Base-by-base conservation (phyloP, 176 grass and related monocot species). In the Avena eriantha region DNA sequence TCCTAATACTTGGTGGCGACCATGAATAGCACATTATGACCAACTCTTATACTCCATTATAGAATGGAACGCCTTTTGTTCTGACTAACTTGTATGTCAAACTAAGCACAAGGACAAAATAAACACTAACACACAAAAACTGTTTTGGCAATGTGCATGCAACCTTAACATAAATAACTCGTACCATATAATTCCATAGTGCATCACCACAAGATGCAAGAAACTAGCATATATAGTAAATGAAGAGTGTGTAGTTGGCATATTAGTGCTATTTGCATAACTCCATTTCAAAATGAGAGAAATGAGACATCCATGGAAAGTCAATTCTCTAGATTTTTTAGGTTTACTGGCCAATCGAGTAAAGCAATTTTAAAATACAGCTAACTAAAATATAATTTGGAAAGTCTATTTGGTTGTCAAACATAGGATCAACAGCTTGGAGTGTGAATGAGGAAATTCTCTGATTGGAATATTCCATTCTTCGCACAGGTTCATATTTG, bases 141-240 rank as follows among this genome's bases (percentile, higher is more conserved):
- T 46, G 34, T 19, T 75, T 68, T 57, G 33, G 2, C 0, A 68
- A 5, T 7, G 39, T 41, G 39, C 6, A 71, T 8, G 65, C 59
- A 76, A 36, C 22, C 8, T 66, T 77, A 45, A 66, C 9, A 58
- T 59, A 65, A 88, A 19, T 4, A 68, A 39, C 43, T 65, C 46
- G n/a, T n/a, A n/a, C 45, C 49, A 67, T 7, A 60, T 57, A 35
- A 65, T 53, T 76, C 58, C 49, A 34, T 2, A 77, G 3, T 18
- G 3, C 73, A 60, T 31, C 16, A 21, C 13, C 45, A 0, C 13
- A 55, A 21, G 65, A 68, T 68, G 15, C 14, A 1, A 53, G 15
- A 23, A 76, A 76, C 47, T 76, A 76, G 24, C 26, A 76, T 50
- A 53, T 21, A 78, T 13, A 53, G 4, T 54, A 53, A 76, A 76